Base-by-base conservation (phyloP, 1,284 basidiomycete species). In the Quambalaria eucalypti region DNA sequence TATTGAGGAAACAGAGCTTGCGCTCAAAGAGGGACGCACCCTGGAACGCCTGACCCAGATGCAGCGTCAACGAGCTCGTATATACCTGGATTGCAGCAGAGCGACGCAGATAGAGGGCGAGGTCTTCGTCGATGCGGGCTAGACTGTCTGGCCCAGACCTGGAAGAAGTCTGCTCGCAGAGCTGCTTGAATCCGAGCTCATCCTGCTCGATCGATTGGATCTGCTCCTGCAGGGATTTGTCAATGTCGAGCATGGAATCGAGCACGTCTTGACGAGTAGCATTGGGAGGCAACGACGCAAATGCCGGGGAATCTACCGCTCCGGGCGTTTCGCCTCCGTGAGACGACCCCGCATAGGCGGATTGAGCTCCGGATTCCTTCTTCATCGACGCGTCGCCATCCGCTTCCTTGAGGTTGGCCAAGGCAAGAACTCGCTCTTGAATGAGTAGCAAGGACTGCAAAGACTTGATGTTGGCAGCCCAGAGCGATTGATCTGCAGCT, bases 1-100 rank as follows among this genome's bases (percentile, higher is more conserved):
- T 66, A 44, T 65, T 69, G 54, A 71, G 60, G 57, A 71, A 71
- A 60, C 69, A 71, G 14, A 71, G 57, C 54, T 71, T 71, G 26
- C 69, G 61, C 44, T 71, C 69, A 39, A 71, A 71, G 25, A 71
- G 50, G 2, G 66, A 62, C 1, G 69, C 69, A 12, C 69, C 69
- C 40, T 69, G 64, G 64, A 71, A 69, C 1, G 69, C 69, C 54
- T 69, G 66, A 2, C 66, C 67, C 26, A 71, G 62, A 55, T 71
- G 69, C 30, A 71, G 58, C 29, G 68, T 69, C 26, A 71, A 50
- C 28, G 65, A 69, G 6, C 66, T 60, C 1, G 69, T 69, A 56
- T 71, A 69, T 9, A 71, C 56, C 57, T 71, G 69, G 9, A 69
- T 65, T 12, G 69, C 64, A 8, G 67, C 60, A n/a, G 57, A 57